phyloP scores from a whole-genome alignment of 164 flowering plant species.

The Malania oleifera region DNA sequence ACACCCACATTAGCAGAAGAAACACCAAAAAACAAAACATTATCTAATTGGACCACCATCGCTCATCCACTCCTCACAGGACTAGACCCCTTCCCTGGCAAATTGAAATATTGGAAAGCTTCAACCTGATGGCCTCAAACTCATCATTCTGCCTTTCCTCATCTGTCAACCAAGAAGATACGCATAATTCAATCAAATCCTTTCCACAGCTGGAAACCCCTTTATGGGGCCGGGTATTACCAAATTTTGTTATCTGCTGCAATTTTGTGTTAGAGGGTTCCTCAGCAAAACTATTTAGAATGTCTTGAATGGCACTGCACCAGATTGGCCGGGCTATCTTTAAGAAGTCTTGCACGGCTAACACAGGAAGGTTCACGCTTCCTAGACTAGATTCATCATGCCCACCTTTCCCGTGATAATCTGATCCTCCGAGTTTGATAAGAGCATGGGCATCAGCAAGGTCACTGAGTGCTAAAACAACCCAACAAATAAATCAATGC shows the following conservation, averaged over 20 bases:
- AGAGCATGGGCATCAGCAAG: slow-evolving; percentile 69
- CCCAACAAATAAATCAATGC: background rate
- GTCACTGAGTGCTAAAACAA: slow-evolving; percentile 50
- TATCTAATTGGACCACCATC: too few relatives aligned
- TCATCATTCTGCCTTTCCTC: slow-evolving; percentile 59
- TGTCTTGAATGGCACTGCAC: slow-evolving; percentile 54
- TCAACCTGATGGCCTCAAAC: slow-evolving; percentile 45
- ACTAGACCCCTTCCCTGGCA: slow-evolving; percentile 14
- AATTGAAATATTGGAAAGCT: slow-evolving; percentile 35
- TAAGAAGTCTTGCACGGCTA: slow-evolving; percentile 57
- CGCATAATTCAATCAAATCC: slow-evolving; percentile 46
- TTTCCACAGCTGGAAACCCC: slow-evolving; percentile 23
- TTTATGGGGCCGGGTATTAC: slow-evolving; percentile 26
- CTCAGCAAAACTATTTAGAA: slow-evolving; percentile 38
- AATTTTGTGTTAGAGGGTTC: slow-evolving; percentile 64
- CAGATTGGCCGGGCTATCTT: slow-evolving; percentile 83
- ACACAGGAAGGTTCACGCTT: slow-evolving; percentile 69
- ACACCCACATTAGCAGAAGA: too few relatives aligned
- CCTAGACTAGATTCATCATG: slow-evolving; percentile 73
- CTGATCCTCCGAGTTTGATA: slow-evolving; percentile 91
- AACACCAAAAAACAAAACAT: too few relatives aligned
- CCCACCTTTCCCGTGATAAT: slow-evolving; percentile 84
- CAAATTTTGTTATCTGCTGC: slow-evolving; percentile 42
- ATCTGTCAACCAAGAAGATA: slow-evolving; percentile 56
- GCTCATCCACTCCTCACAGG: too few relatives aligned